A percentile compares a stretch with the other conserved stretches of the same genome.
These are phyloP conservation scores for Malus asiatica DNA, from an alignment of 306 rosid genomes.

Conservation along the genomic window DNA sequence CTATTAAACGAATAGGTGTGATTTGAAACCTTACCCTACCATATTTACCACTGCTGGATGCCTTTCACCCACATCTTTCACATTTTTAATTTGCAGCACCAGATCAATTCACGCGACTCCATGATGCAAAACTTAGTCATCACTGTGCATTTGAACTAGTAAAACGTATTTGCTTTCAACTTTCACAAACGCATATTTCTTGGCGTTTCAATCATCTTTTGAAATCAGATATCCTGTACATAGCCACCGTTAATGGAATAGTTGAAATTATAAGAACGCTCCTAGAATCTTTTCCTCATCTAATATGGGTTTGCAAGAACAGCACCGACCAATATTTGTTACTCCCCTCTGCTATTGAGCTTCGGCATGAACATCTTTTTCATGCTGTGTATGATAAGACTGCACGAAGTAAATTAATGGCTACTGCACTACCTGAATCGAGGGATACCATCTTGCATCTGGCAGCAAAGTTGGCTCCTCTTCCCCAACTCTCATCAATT, in stretches of 20 bases:
- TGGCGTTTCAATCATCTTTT: conserved; percentile 24
- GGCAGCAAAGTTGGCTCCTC: conserved; percentile 38
- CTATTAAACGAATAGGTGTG: conserved; percentile 3
- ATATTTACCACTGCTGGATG: not conserved
- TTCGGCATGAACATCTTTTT: conserved; percentile 41
- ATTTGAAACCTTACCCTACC: not conserved
- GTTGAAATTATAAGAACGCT: conserved; percentile 36
- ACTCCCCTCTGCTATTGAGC: conserved; percentile 28
- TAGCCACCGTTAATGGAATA: conserved; percentile 33
- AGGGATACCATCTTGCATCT: conserved; percentile 31
- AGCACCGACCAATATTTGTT: conserved; percentile 26
- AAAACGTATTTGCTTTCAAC: conserved; percentile 23
- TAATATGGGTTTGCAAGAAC: conserved; percentile 21
- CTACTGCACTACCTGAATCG: not conserved
- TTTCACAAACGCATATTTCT: not conserved
- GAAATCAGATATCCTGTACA: conserved; percentile 8
- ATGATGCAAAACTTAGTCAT: conserved; percentile 40
- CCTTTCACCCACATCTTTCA: not conserved
- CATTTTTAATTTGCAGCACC: conserved; percentile 37
- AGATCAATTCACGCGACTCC: conserved; percentile 18
- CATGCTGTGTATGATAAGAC: conserved; percentile 28
- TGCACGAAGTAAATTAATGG: conserved; percentile 1
- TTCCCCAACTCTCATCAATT: conserved; percentile 25
- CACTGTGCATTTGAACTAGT: conserved; percentile 31
- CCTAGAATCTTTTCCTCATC: conserved; percentile 36